Evolutionary conservation across 305 asterid species (phyloP).

Genomic region (Solanum chacoense): DNA sequence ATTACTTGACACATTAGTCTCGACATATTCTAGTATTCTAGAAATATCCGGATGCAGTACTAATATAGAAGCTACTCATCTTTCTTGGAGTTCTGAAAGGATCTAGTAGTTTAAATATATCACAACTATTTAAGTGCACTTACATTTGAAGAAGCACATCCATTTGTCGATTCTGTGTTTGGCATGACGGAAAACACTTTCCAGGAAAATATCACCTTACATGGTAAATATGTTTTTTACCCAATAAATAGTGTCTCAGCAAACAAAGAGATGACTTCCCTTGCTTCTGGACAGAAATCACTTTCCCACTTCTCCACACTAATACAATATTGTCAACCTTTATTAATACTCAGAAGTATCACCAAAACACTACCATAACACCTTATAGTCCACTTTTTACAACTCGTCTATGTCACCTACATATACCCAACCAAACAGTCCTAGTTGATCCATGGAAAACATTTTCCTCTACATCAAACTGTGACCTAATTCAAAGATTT

Average conservation of each 20-base stretch:
- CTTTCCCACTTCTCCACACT: not conserved
- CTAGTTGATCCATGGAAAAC: not conserved
- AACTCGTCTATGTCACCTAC: not conserved
- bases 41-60: not conserved
- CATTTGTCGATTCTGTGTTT: not conserved
- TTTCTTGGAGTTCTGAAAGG: not conserved
- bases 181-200: not conserved
- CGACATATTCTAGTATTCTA: not conserved
- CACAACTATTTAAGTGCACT: not conserved
- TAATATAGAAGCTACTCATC: not conserved
- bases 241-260: not conserved
- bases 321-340: not conserved
- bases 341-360: not conserved
- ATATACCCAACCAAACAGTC: not conserved
- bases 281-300: not conserved
- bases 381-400: not conserved
- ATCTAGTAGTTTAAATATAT: not conserved
- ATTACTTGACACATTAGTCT: not conserved
- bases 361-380: not conserved
- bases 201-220: not conserved
- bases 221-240: not conserved
- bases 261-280: not conserved
- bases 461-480: not conserved
- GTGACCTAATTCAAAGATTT: not conserved
- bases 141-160: not conserved